Percentiles rank a stretch among this genome's conserved stretches.
Evolutionary conservation across 2,329 filamentous ascomycete genomes (phyloP).

Genomic region (Paraphoma sp.): DNA sequence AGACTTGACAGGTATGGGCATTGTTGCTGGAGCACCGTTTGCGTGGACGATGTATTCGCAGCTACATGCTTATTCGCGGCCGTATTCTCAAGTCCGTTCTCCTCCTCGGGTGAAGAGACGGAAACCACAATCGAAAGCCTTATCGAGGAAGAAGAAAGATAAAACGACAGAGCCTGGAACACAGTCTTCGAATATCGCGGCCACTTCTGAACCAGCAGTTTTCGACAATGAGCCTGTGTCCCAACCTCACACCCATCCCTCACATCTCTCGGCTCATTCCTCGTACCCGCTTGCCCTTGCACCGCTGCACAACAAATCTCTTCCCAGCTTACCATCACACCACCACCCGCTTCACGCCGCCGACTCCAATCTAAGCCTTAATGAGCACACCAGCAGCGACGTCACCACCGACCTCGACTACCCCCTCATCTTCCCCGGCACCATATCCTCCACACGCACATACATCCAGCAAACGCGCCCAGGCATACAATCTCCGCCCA

Average conservation of each 20-base stretch:
- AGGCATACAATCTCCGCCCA: background rate
- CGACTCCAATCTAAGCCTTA: background rate
- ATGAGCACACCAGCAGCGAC: background rate
- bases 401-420: background rate
- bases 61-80: background rate
- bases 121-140: background rate
- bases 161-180: too few species aligned
- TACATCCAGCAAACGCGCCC: conserved; percentile 2
- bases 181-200: too few species aligned
- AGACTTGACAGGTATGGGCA: background rate
- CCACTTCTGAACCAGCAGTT: too few species aligned
- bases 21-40: background rate
- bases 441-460: background rate
- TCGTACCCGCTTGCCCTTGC: too few species aligned
- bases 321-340: background rate
- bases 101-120: background rate
- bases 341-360: background rate
- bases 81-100: background rate
- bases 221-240: too few species aligned
- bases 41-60: background rate
- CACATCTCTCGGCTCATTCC: too few species aligned
- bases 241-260: too few species aligned
- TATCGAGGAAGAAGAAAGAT: too few species aligned
- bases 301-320: background rate
- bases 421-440: conserved; percentile 2